Base-by-base conservation (phyloP, 768 basidiomycete genomes). In the Botryobasidium botryosum region DNA sequence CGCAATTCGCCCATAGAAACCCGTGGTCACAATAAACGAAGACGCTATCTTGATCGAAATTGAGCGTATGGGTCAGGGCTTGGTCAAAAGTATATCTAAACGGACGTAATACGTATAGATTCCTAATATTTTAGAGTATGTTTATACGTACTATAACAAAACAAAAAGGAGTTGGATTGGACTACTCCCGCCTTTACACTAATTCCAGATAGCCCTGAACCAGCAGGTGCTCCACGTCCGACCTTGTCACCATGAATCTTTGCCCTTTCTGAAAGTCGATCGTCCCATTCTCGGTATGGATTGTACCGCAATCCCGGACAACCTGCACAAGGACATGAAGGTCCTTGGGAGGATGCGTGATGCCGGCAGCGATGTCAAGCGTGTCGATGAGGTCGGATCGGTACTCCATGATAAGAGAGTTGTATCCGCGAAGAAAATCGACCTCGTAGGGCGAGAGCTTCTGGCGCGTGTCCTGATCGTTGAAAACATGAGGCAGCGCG, bases 121-220 rank as follows among this genome's bases (percentile, higher is more conserved):
- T n/a, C n/a, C n/a, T n/a, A n/a, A n/a, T n/a, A n/a, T n/a, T n/a
- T n/a, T n/a, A n/a, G n/a, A n/a, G n/a, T n/a, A n/a, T n/a, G n/a
- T n/a, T n/a, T n/a, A n/a, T n/a, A n/a, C n/a, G n/a, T n/a, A n/a
- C n/a, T n/a, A n/a, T n/a, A n/a, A n/a, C n/a, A n/a, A n/a, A n/a
- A n/a, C n/a, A n/a, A n/a, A n/a, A n/a, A n/a, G n/a, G n/a, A n/a
- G n/a, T n/a, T n/a, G n/a, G n/a, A n/a, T n/a, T n/a, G n/a, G n/a
- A n/a, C n/a, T n/a, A n/a, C n/a, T 42, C 12, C 12, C 8, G 8
- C 37, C 37, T 44, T 12, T 57, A 61, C 6, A 92, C 77, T 55
- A 91, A 77, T 64, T 96, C 85, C 52, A 99, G 64, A 60, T 80
- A 92, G 3, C 91, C 91, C 56, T 90, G 84, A 1, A 91, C 77